A percentile compares a stretch with the other conserved stretches of the same genome.
phyloP scores from a whole-genome alignment of 495 filamentous ascomycete genomes.

The Letharia columbiana region DNA sequence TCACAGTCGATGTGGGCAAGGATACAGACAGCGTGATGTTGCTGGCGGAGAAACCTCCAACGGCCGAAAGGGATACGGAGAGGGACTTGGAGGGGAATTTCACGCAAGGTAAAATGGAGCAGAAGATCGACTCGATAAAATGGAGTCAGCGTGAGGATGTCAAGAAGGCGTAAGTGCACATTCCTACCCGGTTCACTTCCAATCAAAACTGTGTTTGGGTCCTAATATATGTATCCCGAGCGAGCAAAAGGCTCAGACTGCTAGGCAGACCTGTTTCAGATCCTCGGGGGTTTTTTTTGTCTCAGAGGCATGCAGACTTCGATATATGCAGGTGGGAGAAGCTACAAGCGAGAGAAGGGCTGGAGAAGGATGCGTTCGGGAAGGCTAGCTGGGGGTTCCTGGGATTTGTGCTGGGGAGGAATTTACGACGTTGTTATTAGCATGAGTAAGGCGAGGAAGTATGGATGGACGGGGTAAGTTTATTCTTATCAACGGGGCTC shows the following conservation, averaged over 20 bases:
- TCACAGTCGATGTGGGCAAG: constrained; percentile 28
- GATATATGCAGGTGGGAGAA: constrained; percentile 28
- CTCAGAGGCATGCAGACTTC: background rate
- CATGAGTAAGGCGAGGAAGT: constrained; percentile 51
- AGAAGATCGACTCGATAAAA: constrained; percentile 42
- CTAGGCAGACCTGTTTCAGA: background rate
- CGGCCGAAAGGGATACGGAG: constrained; percentile 33
- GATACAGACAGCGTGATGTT: constrained; percentile 23
- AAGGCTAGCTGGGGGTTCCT: constrained; percentile 51
- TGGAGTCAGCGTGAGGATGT: constrained; percentile 46
- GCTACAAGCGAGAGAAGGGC: constrained; percentile 38
- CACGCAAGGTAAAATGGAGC: constrained; percentile 30
- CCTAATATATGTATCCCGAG: background rate
- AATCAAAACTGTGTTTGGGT: background rate
- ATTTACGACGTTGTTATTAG: constrained; percentile 39
- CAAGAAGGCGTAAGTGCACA: constrained; percentile 29
- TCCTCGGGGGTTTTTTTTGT: too few species aligned
- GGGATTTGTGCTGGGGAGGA: constrained; percentile 42
- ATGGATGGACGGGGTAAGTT: constrained; percentile 31
- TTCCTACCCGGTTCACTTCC: background rate
- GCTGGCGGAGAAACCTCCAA: constrained; percentile 35
- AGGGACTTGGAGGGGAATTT: constrained; percentile 35
- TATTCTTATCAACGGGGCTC: background rate
- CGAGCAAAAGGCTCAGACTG: background rate
- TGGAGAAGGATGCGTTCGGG: constrained; percentile 42